Conservation (phyloP, 2,329 filamentous ascomycete species). For the Aspergillus tanneri region DNA sequence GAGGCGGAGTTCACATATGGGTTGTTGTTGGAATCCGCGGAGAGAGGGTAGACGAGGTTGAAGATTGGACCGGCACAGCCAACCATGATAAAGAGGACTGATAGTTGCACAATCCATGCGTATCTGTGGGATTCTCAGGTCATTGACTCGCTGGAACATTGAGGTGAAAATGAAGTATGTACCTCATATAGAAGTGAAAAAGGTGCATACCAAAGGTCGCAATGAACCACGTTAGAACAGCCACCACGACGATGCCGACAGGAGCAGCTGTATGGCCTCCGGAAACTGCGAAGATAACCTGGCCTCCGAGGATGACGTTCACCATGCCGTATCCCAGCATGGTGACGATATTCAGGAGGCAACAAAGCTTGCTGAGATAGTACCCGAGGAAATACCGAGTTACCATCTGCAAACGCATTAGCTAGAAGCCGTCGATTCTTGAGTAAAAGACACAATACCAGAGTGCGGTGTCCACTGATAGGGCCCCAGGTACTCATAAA, state of each 20-base stretch:
- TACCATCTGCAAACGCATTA: constrained; percentile 29
- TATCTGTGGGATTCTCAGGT: constrained; percentile 25
- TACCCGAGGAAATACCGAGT: constrained; percentile 43
- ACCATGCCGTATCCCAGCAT: constrained; percentile 44
- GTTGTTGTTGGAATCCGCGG: constrained; percentile 19
- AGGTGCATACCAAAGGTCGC: constrained; percentile 40
- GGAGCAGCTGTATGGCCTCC: constrained; percentile 36
- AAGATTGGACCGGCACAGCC: constrained; percentile 41
- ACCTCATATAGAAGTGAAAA: constrained; percentile 43
- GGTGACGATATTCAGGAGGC: constrained; percentile 40
- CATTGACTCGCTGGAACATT: too few species aligned
- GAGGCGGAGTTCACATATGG: constrained; percentile 26
- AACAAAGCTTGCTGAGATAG: constrained; percentile 40
- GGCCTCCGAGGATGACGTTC: constrained; percentile 41
- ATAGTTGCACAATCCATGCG: constrained; percentile 9
- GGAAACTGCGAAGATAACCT: constrained; percentile 40
- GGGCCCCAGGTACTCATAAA: constrained; percentile 44
- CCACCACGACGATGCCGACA: constrained; percentile 37
- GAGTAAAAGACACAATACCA: constrained; percentile 25
- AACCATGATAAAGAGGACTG: constrained; percentile 38
- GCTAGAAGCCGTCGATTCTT: not conserved
- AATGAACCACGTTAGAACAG: constrained; percentile 33
- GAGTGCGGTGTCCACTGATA: constrained; percentile 39
- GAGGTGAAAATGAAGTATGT: not conserved
- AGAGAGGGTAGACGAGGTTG: constrained; percentile 23